Evolutionary conservation across 1,284 basidiomycete species (phyloP).

Genomic region (Pseudozyma thailandica): DNA sequence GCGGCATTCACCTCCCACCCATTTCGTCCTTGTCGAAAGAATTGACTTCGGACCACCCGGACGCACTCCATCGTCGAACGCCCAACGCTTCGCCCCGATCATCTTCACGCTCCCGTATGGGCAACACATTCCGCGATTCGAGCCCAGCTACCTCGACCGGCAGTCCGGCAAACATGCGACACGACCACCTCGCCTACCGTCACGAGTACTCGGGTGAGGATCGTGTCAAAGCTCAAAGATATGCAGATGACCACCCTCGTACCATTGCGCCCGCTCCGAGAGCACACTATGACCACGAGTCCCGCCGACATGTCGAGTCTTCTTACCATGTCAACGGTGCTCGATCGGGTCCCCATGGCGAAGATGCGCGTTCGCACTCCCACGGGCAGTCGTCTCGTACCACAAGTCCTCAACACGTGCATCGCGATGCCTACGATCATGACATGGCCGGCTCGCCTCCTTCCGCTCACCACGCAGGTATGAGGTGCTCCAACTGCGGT

Average conservation of each 20-base stretch:
- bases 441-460: slow-evolving; percentile 35
- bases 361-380: slow-evolving; percentile 7
- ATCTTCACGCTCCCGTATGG: slow-evolving; percentile 36
- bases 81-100: slow-evolving; percentile 40
- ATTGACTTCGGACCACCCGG: slow-evolving; percentile 28
- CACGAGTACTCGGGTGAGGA: slow-evolving; percentile 37
- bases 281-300: slow-evolving; percentile 23
- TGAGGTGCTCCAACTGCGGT: slow-evolving; percentile 81
- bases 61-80: slow-evolving; percentile 30
- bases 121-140: slow-evolving; percentile 43
- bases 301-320: slow-evolving; percentile 20
- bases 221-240: slow-evolving; percentile 26
- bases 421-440: slow-evolving; percentile 22
- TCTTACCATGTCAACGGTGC: slow-evolving; percentile 25
- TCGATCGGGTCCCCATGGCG: slow-evolving; percentile 10
- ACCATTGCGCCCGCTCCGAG: slow-evolving; percentile 31
- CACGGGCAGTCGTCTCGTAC: slow-evolving; percentile 14
- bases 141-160: slow-evolving; percentile 41
- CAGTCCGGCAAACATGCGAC: slow-evolving; percentile 41
- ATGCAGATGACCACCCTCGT: slow-evolving; percentile 34
- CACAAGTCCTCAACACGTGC: slow-evolving; percentile 23
- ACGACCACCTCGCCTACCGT: slow-evolving; percentile 28
- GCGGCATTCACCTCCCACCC: slow-evolving; percentile 40
- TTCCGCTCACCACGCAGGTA: slow-evolving; percentile 28
- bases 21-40: slow-evolving; percentile 44